phyloP scores from a whole-genome alignment of 305 asterid species.

The Vinca major region DNA sequence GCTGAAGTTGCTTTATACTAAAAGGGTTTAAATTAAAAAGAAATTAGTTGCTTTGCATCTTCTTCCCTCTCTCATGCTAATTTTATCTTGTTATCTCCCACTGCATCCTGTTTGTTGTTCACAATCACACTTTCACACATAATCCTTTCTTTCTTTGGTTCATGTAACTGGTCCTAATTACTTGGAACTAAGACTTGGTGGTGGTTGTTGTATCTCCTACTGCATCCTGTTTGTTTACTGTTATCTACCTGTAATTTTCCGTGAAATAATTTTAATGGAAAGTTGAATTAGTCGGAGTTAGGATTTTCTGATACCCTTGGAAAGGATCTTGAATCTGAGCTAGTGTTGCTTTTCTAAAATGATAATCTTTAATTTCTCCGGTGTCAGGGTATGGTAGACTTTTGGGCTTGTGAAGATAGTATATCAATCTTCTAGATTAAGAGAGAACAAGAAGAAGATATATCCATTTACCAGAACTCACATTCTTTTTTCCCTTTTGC shows the following conservation, averaged over 20 bases:
- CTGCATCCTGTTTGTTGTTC: too few species aligned
- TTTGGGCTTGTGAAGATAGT: background rate
- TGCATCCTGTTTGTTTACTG: background rate
- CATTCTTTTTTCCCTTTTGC: background rate
- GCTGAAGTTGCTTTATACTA: background rate
- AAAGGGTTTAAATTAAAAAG: background rate
- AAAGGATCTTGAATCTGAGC: background rate
- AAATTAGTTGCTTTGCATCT: background rate
- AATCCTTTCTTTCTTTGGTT: too few species aligned
- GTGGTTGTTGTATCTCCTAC: too few species aligned
- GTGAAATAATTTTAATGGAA: background rate
- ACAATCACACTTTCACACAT: too few species aligned
- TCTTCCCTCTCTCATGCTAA: background rate
- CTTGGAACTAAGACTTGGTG: too few species aligned
- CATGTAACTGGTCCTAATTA: too few species aligned
- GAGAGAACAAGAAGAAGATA: background rate
- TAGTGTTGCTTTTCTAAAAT: background rate
- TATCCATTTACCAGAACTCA: background rate
- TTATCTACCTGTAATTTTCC: background rate
- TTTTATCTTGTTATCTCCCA: background rate
- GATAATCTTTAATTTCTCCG: background rate
- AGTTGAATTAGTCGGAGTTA: background rate
- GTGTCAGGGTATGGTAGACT: background rate
- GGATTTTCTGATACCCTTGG: background rate
- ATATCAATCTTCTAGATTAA: too few species aligned